phyloP scores from a whole-genome alignment of 2,329 filamentous ascomycete genomes.

The Botrytis aclada region DNA sequence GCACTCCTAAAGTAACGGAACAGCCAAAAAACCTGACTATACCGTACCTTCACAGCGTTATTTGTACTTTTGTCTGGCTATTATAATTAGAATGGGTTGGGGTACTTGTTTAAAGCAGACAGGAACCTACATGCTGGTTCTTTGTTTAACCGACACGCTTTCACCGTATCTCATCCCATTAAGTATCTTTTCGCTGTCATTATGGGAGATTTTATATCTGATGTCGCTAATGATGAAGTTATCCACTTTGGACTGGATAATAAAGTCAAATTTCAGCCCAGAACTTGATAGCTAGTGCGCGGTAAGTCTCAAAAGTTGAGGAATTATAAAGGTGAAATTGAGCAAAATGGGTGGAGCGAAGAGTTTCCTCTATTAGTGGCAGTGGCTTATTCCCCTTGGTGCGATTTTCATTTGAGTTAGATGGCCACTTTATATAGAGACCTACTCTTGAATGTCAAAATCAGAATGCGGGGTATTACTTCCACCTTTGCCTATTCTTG shows the following conservation, averaged over 20 bases:
- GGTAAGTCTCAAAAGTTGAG: not conserved
- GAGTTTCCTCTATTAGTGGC: too few relatives aligned
- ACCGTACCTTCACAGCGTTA: too few relatives aligned
- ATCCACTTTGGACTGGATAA: not conserved
- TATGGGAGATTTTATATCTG: fast-evolving
- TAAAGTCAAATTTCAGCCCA: not conserved
- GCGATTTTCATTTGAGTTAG: too few relatives aligned
- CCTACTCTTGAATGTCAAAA: not conserved
- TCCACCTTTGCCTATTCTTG: not conserved
- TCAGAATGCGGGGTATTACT: not conserved
- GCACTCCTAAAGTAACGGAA: not conserved
- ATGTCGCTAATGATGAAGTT: not conserved
- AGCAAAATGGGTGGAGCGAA: too few relatives aligned
- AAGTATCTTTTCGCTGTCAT: not conserved
- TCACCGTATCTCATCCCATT: not conserved
- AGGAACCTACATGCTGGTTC: too few relatives aligned
- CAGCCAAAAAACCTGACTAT: too few relatives aligned
- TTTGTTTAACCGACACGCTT: not conserved
- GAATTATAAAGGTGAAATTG: too few relatives aligned
- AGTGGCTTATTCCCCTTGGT: too few relatives aligned
- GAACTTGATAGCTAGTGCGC: not conserved
- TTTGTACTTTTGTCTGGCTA: too few relatives aligned
- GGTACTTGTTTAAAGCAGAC: too few relatives aligned
- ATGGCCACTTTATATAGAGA: not conserved
- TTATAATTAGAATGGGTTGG: too few relatives aligned